phyloP scores from a whole-genome alignment of 257 asterid genomes.

The Nicotiana tomentosiformis region DNA sequence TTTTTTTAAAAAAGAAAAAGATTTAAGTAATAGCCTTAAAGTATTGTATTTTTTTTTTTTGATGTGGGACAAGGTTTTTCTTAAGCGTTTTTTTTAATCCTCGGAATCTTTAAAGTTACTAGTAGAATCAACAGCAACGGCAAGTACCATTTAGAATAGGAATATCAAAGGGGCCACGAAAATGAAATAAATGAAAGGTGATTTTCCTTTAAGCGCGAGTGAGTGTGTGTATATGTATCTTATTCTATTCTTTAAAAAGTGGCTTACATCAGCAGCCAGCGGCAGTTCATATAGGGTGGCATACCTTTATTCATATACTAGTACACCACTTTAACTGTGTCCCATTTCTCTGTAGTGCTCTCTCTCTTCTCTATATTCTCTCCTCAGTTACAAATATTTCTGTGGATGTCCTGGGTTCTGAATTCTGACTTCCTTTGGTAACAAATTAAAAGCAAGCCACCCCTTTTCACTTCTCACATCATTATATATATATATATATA shows the following conservation, averaged over 20 bases:
- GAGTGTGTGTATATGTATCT: not conserved
- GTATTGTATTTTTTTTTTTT: no score
- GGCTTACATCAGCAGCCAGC: not conserved
- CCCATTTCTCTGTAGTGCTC: not conserved
- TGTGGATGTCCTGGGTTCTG: conserved; percentile 17
- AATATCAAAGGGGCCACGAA: not conserved
- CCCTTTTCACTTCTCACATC: not conserved
- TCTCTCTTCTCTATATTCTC: not conserved
- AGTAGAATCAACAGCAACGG: not conserved
- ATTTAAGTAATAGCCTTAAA: not conserved
- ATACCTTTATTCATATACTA: not conserved
- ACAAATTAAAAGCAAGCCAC: not conserved
- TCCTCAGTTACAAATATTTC: not conserved
- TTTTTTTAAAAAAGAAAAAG: no score
- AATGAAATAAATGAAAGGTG: not conserved
- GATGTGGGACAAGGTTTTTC: not conserved
- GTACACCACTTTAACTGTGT: not conserved
- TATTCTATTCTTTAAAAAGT: not conserved
- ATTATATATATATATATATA: not conserved
- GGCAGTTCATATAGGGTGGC: not conserved
- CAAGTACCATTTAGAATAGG: not conserved
- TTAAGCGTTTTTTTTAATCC: not conserved
- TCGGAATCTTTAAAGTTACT: not conserved
- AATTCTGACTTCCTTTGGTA: conserved; percentile 13
- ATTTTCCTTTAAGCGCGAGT: not conserved